Conservation (phyloP, 2,329 filamentous ascomycete genomes). For the Penicillium sp. region DNA sequence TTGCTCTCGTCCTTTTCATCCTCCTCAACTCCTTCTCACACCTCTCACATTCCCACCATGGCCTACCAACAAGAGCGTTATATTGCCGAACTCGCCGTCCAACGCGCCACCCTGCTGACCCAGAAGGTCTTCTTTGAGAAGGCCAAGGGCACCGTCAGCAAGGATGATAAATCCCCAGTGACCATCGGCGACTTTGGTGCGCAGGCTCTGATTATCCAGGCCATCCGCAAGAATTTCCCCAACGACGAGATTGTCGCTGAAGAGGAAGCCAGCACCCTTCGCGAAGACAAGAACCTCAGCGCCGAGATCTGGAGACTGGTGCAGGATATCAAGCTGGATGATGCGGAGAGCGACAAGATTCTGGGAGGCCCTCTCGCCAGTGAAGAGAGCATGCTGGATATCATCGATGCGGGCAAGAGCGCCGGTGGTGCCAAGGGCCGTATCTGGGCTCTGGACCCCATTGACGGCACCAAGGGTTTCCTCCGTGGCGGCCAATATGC, state of each 20-base stretch:
- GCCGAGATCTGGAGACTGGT: conserved; percentile 82
- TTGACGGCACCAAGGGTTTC: conserved; percentile 97
- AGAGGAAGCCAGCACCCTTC: conserved; percentile 79
- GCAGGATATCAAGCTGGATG: conserved; percentile 61
- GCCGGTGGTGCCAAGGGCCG: conserved; percentile 43
- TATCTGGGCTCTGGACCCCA: conserved; percentile 95
- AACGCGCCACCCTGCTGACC: conserved; percentile 70
- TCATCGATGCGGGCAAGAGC: conserved; percentile 50
- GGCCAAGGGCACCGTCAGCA: conserved; percentile 88
- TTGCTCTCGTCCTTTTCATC: conserved; percentile 27
- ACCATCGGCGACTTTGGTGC: conserved; percentile 98
- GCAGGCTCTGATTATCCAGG: conserved; percentile 90
- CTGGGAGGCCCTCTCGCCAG: conserved; percentile 64
- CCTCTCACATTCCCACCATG: conserved; percentile 29
- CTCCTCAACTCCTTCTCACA: conserved; percentile 14
- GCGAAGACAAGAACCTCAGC: conserved; percentile 62
- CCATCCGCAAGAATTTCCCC: conserved; percentile 84
- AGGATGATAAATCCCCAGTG: conserved; percentile 92
- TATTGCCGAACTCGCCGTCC: conserved; percentile 81
- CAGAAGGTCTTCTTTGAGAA: conserved; percentile 78
- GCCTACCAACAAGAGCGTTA: conserved; percentile 71
- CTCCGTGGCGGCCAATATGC: conserved; percentile 94
- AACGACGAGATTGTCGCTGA: conserved; percentile 87
- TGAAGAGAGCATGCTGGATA: conserved; percentile 56
- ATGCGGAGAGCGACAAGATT: conserved; percentile 57